phyloP scores from a whole-genome alignment of 345 rosid species.

The Angophora floribunda region DNA sequence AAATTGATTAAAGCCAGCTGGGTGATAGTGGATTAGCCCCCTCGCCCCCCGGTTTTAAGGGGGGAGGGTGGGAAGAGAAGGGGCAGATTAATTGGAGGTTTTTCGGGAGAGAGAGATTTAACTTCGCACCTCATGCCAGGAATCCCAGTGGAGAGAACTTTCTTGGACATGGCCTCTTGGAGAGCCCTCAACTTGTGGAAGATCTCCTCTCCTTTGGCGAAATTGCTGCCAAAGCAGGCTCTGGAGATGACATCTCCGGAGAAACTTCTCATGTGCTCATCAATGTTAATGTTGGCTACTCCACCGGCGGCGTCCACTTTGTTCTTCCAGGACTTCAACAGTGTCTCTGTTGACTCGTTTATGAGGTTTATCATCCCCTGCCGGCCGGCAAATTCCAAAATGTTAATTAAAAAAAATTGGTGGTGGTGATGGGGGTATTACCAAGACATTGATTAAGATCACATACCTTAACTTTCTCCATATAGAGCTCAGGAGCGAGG shows the following conservation, averaged over 20 bases:
- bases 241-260: slow-evolving; percentile 43
- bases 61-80: not conserved
- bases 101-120: not conserved
- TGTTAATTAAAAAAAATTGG: not conserved
- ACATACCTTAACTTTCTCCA: slow-evolving; percentile 37
- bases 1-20: not conserved
- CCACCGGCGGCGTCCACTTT: slow-evolving; percentile 13
- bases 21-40: not conserved
- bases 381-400: not conserved
- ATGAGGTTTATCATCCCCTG: slow-evolving; percentile 30
- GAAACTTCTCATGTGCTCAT: slow-evolving; percentile 24
- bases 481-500: slow-evolving; percentile 39
- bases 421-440: not conserved
- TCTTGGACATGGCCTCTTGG: slow-evolving; percentile 23
- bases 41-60: not conserved
- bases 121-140: slow-evolving; percentile 26
- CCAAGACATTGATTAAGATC: not conserved
- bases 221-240: slow-evolving; percentile 42
- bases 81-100: not conserved
- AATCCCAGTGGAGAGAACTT: slow-evolving; percentile 9
- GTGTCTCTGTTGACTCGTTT: slow-evolving; percentile 7
- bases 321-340: slow-evolving; percentile 26
- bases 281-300: slow-evolving; percentile 19
- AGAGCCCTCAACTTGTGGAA: slow-evolving; percentile 27
- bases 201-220: slow-evolving; percentile 20